Evolutionary conservation across 1,139 yeast species (phyloP), one percentile per base, ranked within the genome.

Genomic region (Casaregolazyma lundiana): DNA sequence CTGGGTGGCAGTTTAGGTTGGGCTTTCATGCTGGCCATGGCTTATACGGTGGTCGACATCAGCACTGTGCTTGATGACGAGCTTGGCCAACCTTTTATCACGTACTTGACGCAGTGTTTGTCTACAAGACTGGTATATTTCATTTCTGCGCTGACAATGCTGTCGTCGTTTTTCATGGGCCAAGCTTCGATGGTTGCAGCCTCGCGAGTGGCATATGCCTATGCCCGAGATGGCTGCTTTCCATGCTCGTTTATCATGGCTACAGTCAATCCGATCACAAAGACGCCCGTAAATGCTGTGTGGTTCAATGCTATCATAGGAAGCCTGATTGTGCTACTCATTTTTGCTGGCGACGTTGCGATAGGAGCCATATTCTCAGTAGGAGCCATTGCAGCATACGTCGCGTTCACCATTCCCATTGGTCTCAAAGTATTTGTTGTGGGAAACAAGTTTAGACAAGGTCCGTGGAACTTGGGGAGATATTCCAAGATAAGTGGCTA

Each of bases 321-420:
- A 32, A 76, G 77, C 58, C 69, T 80, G 22, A 66, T 78, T 30
- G 69, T 83, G 50, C 70, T 80, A 47, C 69, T 81, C 51, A 72
- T 81, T 60, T 81, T 83, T 66, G 84, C 84, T 26, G 87, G 86
- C 32, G 80, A 75, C 48, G 72, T 77, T 11, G 85, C 89, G 38
- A 79, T 84, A 56, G 83, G 80, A 37, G 90, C 92, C 41, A 80
- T 82, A 48, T 84, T 84, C 67, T 80, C 86, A 0, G 86, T 83
- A 35, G 88, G 88, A 44, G 90, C 88, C 47, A 81, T 82, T 59
- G 77, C 85, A 15, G 81, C 86, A 0, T 82, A 81, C 58, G 73
- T 82, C 51, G 82, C 89, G 1, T 83, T 83, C 62, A 73, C 80
- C n/a, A 69, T 80, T 56, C 90, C 90, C 18, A 78, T 84, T 11